Conservation (phyloP, 495 filamentous ascomycete species). For the Cenococcum geophilum region DNA sequence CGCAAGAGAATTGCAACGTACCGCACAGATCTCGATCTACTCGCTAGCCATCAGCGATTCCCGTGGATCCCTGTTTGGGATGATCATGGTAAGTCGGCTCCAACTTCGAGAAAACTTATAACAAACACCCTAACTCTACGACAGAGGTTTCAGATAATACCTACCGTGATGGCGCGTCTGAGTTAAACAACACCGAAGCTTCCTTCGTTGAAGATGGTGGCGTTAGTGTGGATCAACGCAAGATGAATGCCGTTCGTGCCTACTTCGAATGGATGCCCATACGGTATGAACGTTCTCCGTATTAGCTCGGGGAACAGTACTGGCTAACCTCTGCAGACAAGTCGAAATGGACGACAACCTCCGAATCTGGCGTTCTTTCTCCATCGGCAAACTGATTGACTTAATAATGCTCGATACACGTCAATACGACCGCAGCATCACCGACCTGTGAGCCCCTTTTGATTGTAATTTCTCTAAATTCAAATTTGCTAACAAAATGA, state of each 20-base stretch:
- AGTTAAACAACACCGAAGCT: conserved; percentile 55
- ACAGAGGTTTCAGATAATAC: conserved; percentile 59
- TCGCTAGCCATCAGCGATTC: conserved; percentile 51
- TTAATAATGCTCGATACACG: conserved; percentile 65
- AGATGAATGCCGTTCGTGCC: conserved; percentile 62
- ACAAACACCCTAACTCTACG: background rate
- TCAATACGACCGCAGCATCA: conserved; percentile 56
- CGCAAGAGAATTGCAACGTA: conserved; percentile 56
- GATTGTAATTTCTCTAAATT: background rate
- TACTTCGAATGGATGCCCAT: conserved; percentile 65
- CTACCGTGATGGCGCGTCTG: conserved; percentile 49
- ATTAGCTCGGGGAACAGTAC: background rate
- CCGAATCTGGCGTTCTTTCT: conserved; percentile 61
- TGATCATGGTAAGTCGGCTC: conserved; percentile 48
- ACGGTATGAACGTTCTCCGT: conserved; percentile 14
- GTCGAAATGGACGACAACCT: conserved; percentile 65
- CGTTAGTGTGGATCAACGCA: conserved; percentile 57
- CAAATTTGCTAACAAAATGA: conserved; percentile 42
- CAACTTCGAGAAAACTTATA: background rate
- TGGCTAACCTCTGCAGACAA: conserved; percentile 40
- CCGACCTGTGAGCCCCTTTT: conserved; percentile 33
- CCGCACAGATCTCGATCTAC: conserved; percentile 56
- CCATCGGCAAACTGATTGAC: conserved; percentile 58
- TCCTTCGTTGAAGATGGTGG: conserved; percentile 55
- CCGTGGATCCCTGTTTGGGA: conserved; percentile 69